Evolutionary conservation across 306 rosid genomes (phyloP), one percentile per base, ranked within the genome.

Genomic region (Pyrus bretschneideri): DNA sequence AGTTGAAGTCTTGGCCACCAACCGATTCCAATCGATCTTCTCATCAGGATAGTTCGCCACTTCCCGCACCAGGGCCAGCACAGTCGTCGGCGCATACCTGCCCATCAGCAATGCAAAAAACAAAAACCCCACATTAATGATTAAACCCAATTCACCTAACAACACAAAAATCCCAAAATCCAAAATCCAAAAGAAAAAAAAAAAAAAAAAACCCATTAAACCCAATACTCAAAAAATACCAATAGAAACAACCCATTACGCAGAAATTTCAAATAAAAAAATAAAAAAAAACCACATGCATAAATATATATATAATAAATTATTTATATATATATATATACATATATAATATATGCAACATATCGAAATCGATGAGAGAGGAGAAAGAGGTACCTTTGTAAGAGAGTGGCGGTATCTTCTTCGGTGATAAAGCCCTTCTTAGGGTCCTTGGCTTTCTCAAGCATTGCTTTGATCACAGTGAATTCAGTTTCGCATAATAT

Each of bases 21-120:
- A 69, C 57, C 75, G 88, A 71, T 87, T 87, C 98, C 98, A 96
- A 80, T 92, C 93, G 46, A 92, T 88, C 81, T 90, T 90, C 40
- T 31, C 22, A 1, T 79, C 77, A 30, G 90, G 30, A 40, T 69
- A 78, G 25, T 79, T 83, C 4, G 91, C 79, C 67, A 96, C 83
- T 74, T 96, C 99, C 38, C 85, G 97, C 70, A 96, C 87, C 82
- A 92, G 73, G 11, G 90, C 78, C 75, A 96, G 61, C 76, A 96
- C 81, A 6, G 87, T 88, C 5, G 84, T 46, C 59, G 88, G 68
- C 2, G 88, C 68, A 49, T 96, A 92, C 86, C 98, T 96, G 69
- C 61, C 30, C 62, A 71, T 70, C 14, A 67, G 40, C 19, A 69
- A 15, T 22, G 31, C 49, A 29, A 46, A 70, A 78, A 71, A 8